Percentiles rank a stretch among this genome's conserved stretches.
These are phyloP conservation scores for Aegilops speltoides DNA, from an alignment of 176 grass and related monocot genomes.

Conservation along the genomic window DNA sequence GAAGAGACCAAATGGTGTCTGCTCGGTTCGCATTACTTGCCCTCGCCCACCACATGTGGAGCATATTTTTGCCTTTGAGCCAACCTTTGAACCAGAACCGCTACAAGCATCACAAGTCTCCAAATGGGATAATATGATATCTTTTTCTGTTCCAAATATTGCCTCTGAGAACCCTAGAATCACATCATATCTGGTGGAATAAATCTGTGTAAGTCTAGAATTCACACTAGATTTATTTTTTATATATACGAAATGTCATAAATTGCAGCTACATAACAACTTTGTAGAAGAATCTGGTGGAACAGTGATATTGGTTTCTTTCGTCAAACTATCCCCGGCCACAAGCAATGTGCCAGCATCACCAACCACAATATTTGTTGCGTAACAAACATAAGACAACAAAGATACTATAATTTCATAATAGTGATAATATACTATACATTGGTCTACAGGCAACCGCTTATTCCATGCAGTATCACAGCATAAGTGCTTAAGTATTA, in stretches of 20 bases:
- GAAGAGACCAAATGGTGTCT: conserved; percentile 97
- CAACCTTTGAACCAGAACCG: conserved; percentile 88
- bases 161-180: conserved; percentile 85
- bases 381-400: background rate
- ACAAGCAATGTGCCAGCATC: conserved; percentile 10
- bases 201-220: conserved; percentile 38
- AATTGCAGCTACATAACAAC: conserved; percentile 5
- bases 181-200: conserved; percentile 78
- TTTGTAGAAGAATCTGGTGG: background rate
- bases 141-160: conserved; percentile 95
- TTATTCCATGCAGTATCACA: background rate
- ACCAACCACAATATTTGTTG: background rate
- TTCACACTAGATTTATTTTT: background rate
- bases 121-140: conserved; percentile 95
- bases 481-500: background rate
- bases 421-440: background rate
- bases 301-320: background rate
- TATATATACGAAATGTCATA: conserved; percentile 12
- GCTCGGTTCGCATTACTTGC: conserved; percentile 98
- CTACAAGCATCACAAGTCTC: conserved; percentile 86
- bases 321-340: no score
- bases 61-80: conserved; percentile 88
- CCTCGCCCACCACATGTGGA: conserved; percentile 91
- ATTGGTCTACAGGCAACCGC: background rate
- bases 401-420: background rate